A percentile compares a stretch with the other conserved stretches of the same genome.
Evolutionary conservation across 1,139 yeast species (phyloP).

Genomic region (Pichia cactophila): DNA sequence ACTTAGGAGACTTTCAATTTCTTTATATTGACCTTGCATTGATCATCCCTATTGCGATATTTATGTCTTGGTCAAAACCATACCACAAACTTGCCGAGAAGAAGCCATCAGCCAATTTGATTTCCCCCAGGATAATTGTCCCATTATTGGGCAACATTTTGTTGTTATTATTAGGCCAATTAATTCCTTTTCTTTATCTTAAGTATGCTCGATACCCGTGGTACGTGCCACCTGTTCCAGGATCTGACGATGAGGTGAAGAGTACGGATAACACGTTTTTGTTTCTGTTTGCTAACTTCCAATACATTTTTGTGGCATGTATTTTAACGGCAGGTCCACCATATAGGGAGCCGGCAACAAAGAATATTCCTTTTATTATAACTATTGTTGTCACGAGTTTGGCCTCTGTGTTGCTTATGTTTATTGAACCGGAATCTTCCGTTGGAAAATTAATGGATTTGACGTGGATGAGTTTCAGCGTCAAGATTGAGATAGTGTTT

Average conservation of each 20-base stretch:
- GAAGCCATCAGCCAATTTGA: slow-evolving; percentile 89
- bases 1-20: slow-evolving; percentile 96
- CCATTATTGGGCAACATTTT: slow-evolving; percentile 72
- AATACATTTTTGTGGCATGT: slow-evolving; percentile 77
- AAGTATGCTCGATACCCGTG: slow-evolving; percentile 45
- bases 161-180: slow-evolving; percentile 56
- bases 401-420: slow-evolving; percentile 45
- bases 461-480: slow-evolving; percentile 47
- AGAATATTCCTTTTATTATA: slow-evolving; percentile 63
- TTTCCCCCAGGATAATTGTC: slow-evolving; percentile 76
- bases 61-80: slow-evolving; percentile 97
- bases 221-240: slow-evolving; percentile 79
- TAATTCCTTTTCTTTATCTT: slow-evolving; percentile 54
- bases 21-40: slow-evolving; percentile 84
- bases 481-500: slow-evolving; percentile 44
- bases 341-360: slow-evolving; percentile 69
- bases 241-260: slow-evolving; percentile 69
- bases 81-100: slow-evolving; percentile 51
- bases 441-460: slow-evolving; percentile 70
- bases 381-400: slow-evolving; percentile 47
- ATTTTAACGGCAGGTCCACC: slow-evolving; percentile 90
- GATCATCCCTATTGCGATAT: slow-evolving; percentile 88
- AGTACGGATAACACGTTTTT: slow-evolving; percentile 86
- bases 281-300: slow-evolving; percentile 77
- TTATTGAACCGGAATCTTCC: slow-evolving; percentile 39